Evolutionary conservation across 352 stramenopile genomes (phyloP).

Genomic region (Pilasporangium apinafurcum): DNA sequence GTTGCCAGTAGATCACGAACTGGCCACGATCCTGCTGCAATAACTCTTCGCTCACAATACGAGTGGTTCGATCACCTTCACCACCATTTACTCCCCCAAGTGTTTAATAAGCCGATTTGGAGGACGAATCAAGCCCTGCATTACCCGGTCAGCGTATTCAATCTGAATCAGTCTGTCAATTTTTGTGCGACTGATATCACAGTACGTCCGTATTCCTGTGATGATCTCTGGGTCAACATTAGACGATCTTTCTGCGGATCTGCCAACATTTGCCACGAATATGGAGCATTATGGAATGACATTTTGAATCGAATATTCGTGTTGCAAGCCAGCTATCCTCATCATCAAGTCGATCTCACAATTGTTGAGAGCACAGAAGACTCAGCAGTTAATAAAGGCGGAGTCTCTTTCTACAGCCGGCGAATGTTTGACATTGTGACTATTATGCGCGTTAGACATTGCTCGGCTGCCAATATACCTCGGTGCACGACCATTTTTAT

Average conservation of each 20-base stretch:
- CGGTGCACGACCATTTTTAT: conserved; percentile 23
- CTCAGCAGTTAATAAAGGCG: too few species aligned
- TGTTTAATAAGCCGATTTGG: too few species aligned
- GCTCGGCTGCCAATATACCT: not conserved
- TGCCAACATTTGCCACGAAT: not conserved
- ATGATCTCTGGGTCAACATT: conserved; percentile 4
- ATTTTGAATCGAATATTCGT: not conserved
- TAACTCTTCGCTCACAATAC: conserved; percentile 5
- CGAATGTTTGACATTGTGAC: conserved; percentile 17
- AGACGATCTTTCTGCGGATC: not conserved
- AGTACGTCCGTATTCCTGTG: conserved; percentile 5
- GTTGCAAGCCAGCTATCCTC: not conserved
- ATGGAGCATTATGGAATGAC: not conserved
- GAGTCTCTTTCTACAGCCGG: too few species aligned
- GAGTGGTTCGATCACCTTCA: conserved; percentile 2
- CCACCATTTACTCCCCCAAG: conserved; percentile 1
- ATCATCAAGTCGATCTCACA: conserved; percentile 1
- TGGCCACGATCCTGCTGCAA: not conserved
- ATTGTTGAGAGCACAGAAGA: conserved; percentile 2
- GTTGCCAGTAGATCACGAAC: too few species aligned
- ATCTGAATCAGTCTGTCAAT: too few species aligned
- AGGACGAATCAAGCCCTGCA: too few species aligned
- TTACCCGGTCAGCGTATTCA: too few species aligned
- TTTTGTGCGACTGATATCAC: too few species aligned
- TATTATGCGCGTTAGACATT: conserved; percentile 11